Base-by-base conservation (phyloP, 306 rosid species). In the Prunus fruticosa region DNA sequence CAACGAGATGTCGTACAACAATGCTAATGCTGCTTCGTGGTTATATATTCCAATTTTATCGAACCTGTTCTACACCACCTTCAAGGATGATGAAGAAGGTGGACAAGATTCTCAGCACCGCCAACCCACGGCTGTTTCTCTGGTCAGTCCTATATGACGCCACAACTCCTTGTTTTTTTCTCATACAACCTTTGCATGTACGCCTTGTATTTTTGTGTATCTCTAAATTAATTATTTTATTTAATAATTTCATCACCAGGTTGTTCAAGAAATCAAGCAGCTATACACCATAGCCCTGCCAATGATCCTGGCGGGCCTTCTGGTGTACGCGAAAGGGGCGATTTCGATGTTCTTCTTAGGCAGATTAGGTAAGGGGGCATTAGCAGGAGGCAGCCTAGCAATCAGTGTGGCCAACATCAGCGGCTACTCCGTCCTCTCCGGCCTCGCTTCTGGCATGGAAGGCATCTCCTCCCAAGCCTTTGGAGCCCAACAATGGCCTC, bases 401-500 rank as follows among this genome's bases (percentile, higher is more conserved):
- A 88, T 86, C 6, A 78, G 84, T 46, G 25, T 82, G 2, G 87
- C 82, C n/a, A 89, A 89, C 82, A 79, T 84, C 30, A 72, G 72
- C 0, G 86, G 90, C 8, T 86, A 68, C 76, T 86, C 89, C 11
- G 63, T 89, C 23, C 53, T 89, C 32, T 78, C 81, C 8, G 83
- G 88, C 30, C 87, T 86, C 13, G 83, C 86, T 16, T 0, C 78
- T 0, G 87, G 90, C 43, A 84, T 86, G 86, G 87, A 86, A n/a
- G 85, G 83, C 5, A 86, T 89, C n/a, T 75, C 87, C 14, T 89
- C 89, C 8, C 88, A 89, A 53, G 93, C 86, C 14, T 84, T 45
- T 23, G 87, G 89, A 6, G 89, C 90, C 46, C 58, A 71, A 1
- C 56, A 84, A 56, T 85, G 85, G 80, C 32, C 12, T 8, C 85